Evolutionary conservation across 768 basidiomycete genomes (phyloP), one percentile per base, ranked within the genome.

Genomic region (Collybia nuda): DNA sequence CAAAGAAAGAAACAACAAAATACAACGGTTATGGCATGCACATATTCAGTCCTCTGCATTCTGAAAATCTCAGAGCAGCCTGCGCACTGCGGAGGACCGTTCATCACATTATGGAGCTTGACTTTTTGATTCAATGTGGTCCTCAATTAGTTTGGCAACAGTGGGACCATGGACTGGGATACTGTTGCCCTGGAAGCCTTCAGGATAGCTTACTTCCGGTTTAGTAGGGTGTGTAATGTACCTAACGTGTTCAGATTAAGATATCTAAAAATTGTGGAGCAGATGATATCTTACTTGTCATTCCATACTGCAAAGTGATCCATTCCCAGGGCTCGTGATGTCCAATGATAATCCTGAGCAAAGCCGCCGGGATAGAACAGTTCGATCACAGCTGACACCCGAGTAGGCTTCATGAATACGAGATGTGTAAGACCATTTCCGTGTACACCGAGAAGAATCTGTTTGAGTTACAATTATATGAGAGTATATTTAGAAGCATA

Each of bases 311-410:
- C 86, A 56, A 84, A 88, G 66, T 93, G 84, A 15, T 66, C 72
- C 76, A 90, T 84, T 4, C 89, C 89, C 9, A 93, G 66, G 0
- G 88, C 82, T 28, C 79, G 67, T 4, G 85, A 56, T 0, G 91
- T 93, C 84, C 90, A 94, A 59, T 91, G 83, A 63, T 93, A 93
- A 60, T 93, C 92, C 59, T 88, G 85, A 22, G 91, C 85, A 62
- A 90, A 93, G 0, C 90, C 92, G 2, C 66, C 74, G 0, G 90
- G 90, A 61, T 77, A 88, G 69, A 94, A 90, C 12, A 94, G 80
- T 67, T 94, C 91, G 55, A 94, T 87, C 17, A 94, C 89, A 5
- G 89, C 84, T 5, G 88, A 84, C n/a, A 82, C 66, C 0, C 80
- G 81, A 3, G 84, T 88, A 1, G 79, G 78, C 18, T 86, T 82